Base-by-base conservation (phyloP, 139 green algal species). In the Edaphochlamys debaryana region DNA sequence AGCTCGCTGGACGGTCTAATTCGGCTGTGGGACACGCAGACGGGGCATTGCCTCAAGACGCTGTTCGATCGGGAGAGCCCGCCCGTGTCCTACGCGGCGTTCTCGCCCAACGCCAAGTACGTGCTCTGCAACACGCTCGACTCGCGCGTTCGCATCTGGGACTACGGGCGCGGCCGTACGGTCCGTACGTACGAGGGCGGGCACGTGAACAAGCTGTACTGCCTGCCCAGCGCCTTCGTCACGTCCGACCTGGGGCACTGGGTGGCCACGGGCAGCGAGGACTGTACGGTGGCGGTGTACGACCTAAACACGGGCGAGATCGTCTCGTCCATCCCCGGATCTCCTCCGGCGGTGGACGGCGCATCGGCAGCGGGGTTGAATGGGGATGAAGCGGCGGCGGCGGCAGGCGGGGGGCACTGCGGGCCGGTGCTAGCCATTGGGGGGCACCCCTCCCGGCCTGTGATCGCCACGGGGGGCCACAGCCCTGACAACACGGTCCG, bases 81-180 rank as follows among this genome's bases (percentile, higher is more conserved):
- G 7, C 95, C 96, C 11, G 89, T 99, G 15, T 94, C 90, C 15
- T 95, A 86, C 66, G 92, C 93, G 2, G 75, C 76, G 25, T 99
- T 99, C 91, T 94, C 91, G 3, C 96, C 96, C 71, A 99, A 99
- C 75, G 94, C 92, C 79, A 82, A 87, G 87, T 67, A 92, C 84
- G 67, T 96, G 22, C 88, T 97, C 32, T 89, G 85, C 60, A 91
- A 80, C 36, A 93, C 93, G 11, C 63, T 97, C 40, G 89, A 95
- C 81, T 85, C 79, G 80, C 84, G 79, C 42, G 38, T 94, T 25
- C 86, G 88, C 40, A 76, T 98, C 23, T 98, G 95, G 89, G 91
- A 98, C 72, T 95, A 89, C 74, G 82, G 92, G 37, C 89, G 80
- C 3, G 85, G 88, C 37, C 90, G 92, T 56, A 90, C 69, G 29